Conservation (phyloP, 2,329 filamentous ascomycete species). For the Colletotrichum sp. region DNA sequence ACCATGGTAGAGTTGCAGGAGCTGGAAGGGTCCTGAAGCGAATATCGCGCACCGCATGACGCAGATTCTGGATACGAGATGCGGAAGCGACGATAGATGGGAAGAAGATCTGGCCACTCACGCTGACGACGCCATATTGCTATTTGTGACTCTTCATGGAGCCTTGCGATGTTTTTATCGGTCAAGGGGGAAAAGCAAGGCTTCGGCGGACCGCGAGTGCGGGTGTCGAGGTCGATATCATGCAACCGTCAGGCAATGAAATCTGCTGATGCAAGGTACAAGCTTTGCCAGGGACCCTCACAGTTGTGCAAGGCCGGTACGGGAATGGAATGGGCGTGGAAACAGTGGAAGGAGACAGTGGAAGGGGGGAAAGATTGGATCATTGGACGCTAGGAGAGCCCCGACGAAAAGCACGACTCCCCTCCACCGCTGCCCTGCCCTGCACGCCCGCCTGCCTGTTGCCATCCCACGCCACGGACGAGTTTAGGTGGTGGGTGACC, state of each 20-base stretch:
- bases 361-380: conserved; percentile 3
- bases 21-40: not conserved
- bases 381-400: not conserved
- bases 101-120: conserved; percentile 23
- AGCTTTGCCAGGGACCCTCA: conserved; percentile 18
- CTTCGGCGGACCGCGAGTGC: not conserved
- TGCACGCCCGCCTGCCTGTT: not conserved
- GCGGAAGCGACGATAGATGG: not conserved
- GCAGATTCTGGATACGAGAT: not conserved
- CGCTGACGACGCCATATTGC: conserved; percentile 31
- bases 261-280: conserved; percentile 23
- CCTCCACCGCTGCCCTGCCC: not conserved
- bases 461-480: not conserved
- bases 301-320: not conserved
- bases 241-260: conserved; percentile 19
- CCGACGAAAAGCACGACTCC: not conserved
- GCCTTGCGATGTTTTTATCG: conserved; percentile 7
- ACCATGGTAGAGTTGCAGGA: not conserved
- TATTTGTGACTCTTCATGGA: conserved; percentile 16
- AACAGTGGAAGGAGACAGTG: not conserved
- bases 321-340: conserved; percentile 4
- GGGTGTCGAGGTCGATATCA: conserved; percentile 6
- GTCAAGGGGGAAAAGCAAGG: not conserved
- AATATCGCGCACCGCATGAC: conserved; percentile 17
- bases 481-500: not conserved